Conservation (phyloP, 1,139 yeast species). For the Geotrichum candidum region DNA sequence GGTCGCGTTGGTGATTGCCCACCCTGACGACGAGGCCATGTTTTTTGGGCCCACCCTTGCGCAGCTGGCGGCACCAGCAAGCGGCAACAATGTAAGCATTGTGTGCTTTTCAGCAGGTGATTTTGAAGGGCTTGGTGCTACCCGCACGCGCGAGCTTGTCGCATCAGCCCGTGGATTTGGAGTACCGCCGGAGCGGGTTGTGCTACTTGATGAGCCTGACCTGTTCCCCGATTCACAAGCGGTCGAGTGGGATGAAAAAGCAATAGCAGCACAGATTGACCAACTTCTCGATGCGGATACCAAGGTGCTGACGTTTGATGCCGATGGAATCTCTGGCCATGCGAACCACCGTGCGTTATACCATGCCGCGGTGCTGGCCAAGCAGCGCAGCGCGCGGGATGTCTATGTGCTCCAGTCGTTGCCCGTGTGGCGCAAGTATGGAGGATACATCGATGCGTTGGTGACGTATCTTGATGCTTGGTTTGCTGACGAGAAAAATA, state of each 20-base stretch:
- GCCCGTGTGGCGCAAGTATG: constrained; percentile 36
- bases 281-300: constrained; percentile 27
- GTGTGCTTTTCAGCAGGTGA: constrained; percentile 78
- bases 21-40: constrained; percentile 99
- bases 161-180: constrained; percentile 57
- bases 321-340: constrained; percentile 75
- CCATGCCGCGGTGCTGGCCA: constrained; percentile 42
- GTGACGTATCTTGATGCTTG: constrained; percentile 12
- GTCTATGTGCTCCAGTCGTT: constrained; percentile 31
- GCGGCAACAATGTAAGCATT: constrained; percentile 49
- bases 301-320: constrained; percentile 75
- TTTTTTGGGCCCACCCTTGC: constrained; percentile 80
- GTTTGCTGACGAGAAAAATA: constrained; percentile 4
- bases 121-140: constrained; percentile 62
- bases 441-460: constrained; percentile 32
- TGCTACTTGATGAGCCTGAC: constrained; percentile 42
- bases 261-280: constrained; percentile 29
- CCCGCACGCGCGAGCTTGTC: constrained; percentile 54
- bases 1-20: constrained; percentile 62
- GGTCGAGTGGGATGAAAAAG: constrained; percentile 56
- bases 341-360: constrained; percentile 72
- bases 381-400: constrained; percentile 3
- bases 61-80: constrained; percentile 36
- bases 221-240: constrained; percentile 65
- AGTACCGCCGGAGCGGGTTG: constrained; percentile 37